Evolutionary conservation across 2,329 filamentous ascomycete species (phyloP).

Genomic region (Cladosporium colombiae): DNA sequence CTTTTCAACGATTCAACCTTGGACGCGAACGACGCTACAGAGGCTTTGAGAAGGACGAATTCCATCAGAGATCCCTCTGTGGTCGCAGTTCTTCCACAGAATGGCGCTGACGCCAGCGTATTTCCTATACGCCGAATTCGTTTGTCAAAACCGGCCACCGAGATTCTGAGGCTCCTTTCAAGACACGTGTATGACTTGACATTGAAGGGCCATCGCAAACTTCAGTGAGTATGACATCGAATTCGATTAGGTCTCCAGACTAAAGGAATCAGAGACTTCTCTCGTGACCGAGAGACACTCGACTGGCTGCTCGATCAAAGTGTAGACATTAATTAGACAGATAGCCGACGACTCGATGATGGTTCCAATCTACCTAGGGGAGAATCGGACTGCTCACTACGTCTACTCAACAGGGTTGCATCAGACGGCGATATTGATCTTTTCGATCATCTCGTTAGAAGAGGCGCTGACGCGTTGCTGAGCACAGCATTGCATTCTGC

Average conservation of each 20-base stretch:
- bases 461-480: too few species aligned
- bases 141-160: not conserved
- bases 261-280: constrained; percentile 10
- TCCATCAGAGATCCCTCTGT: not conserved
- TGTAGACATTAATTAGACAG: constrained; percentile 21
- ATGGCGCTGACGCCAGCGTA: constrained; percentile 5
- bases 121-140: not conserved
- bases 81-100: not conserved
- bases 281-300: constrained; percentile 17
- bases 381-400: constrained; percentile 17
- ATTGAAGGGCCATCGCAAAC: constrained; percentile 10
- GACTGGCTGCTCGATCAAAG: constrained; percentile 25
- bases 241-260: not conserved
- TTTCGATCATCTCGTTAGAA: too few species aligned
- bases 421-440: too few species aligned
- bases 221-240: not conserved
- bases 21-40: not conserved
- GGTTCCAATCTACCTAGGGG: constrained; percentile 10
- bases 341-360: constrained; percentile 10
- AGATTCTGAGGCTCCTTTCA: constrained; percentile 10
- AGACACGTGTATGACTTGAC: constrained; percentile 18
- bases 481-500: too few species aligned
- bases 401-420: constrained; percentile 18
- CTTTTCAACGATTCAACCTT: not conserved
- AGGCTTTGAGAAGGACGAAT: not conserved